phyloP scores from a whole-genome alignment of 1,284 basidiomycete genomes.

The Marasmius fiardii region DNA sequence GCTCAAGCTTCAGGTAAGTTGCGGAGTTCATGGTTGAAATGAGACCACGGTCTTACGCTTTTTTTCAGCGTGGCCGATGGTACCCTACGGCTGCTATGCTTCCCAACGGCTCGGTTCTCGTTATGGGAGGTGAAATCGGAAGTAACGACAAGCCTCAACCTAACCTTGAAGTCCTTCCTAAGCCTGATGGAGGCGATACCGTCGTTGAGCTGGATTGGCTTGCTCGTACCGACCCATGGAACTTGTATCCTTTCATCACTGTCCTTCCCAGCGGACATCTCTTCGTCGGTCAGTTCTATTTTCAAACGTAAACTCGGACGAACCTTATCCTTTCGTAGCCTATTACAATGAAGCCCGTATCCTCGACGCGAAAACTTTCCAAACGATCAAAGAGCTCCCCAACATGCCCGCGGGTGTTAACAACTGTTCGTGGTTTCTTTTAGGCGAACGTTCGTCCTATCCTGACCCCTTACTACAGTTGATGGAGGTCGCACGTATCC shows the following conservation, averaged over 20 bases:
- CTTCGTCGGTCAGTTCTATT: conserved; percentile 54
- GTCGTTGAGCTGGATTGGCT: conserved; percentile 41
- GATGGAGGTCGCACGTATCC: conserved; percentile 75
- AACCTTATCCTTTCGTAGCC: conserved; percentile 30
- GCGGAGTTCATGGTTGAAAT: not conserved
- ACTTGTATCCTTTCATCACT: conserved; percentile 74
- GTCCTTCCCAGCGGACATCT: conserved; percentile 62
- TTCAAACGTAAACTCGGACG: not conserved
- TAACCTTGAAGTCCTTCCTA: conserved; percentile 58
- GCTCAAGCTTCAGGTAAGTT: conserved; percentile 47
- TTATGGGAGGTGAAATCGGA: conserved; percentile 73
- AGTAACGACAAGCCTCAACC: conserved; percentile 63
- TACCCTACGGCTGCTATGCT: conserved; percentile 66
- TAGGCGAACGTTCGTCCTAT: not conserved
- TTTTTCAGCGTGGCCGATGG: conserved; percentile 58
- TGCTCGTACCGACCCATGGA: conserved; percentile 65
- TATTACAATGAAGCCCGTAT: conserved; percentile 82
- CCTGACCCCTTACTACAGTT: conserved; percentile 29
- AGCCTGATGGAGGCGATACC: conserved; percentile 39
- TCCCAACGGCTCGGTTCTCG: conserved; percentile 66
- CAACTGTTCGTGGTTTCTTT: conserved; percentile 38
- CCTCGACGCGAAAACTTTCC: conserved; percentile 60
- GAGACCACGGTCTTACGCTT: not conserved
- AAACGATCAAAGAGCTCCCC: conserved; percentile 56
- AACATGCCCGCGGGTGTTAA: conserved; percentile 76